Evolutionary conservation across 352 stramenopile genomes (phyloP), one percentile per base, ranked within the genome.

Genomic region (Detonula confervacea): DNA sequence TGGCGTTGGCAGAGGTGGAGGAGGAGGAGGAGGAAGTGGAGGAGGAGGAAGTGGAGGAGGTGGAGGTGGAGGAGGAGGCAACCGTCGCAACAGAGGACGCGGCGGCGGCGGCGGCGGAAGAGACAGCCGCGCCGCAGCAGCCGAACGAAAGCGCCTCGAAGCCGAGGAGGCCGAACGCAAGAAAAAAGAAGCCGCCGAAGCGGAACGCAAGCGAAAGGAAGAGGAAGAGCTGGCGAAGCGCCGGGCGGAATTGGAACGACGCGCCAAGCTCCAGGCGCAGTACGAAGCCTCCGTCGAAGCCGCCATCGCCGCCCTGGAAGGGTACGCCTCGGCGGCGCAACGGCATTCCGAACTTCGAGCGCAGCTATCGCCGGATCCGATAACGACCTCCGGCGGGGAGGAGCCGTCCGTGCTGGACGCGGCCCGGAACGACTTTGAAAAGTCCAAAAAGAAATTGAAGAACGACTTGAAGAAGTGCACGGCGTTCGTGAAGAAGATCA

Each of bases 401-500:
- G 37, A 42, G n/a, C 62, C 39, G 44, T 79, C 66, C 12, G 27
- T 56, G 5, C 39, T 81, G 22, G 47, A 66, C 33, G 35, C 20
- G 18, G 51, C 93, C 35, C 95, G 96, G 47, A 87, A 90, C 39
- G 82, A 91, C 46, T 94, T 98, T 63, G 87, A 97, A 47, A 84
- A 80, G 1, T 94, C 90, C 60, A 94, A 95, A 56, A 94, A 98
- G 46, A 96, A 95, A 81, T 94, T 99, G 60, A 98, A 99, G 84
- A 96, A 95, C 62, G 96, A 99, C 90, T 95, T 99, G 61, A 99
- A 99, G 87, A 98, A 98, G 82, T 98, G 95, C 61, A 98, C 96
- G 30, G 95, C 96, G 35, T 98, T 99, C 89, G 97, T 98, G 22
- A 99, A 99, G 81, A 98, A 98, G 80, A 94, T 98, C 62, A 92